phyloP scores from a whole-genome alignment of 2,329 filamentous ascomycete genomes.

The Emydomyces testavorans region DNA sequence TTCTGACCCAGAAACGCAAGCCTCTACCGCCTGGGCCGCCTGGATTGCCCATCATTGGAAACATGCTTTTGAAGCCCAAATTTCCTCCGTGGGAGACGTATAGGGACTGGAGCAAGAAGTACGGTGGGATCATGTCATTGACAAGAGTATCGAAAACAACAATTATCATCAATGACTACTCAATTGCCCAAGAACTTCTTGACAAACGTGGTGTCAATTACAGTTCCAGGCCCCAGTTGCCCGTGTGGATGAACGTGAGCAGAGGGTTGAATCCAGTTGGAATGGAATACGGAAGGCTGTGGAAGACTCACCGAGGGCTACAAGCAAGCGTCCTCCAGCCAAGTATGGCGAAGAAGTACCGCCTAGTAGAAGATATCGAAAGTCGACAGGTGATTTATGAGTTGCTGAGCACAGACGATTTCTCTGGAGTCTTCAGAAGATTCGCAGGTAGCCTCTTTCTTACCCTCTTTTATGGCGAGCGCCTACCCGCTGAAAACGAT shows the following conservation, averaged over 20 bases:
- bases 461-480: slow-evolving; percentile 16
- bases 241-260: slow-evolving; percentile 15
- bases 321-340: slow-evolving; percentile 11
- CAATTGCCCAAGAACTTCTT: slow-evolving; percentile 29
- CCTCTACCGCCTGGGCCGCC: no score
- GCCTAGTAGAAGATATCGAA: slow-evolving; percentile 15
- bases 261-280: background rate
- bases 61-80: slow-evolving; percentile 24
- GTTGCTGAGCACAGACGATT: slow-evolving; percentile 14
- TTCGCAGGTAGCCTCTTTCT: slow-evolving; percentile 14
- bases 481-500: slow-evolving; percentile 4
- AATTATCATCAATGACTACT: slow-evolving; percentile 27
- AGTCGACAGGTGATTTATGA: slow-evolving; percentile 15
- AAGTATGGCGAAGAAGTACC: slow-evolving; percentile 10
- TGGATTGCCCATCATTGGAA: slow-evolving; percentile 25
- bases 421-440: slow-evolving; percentile 10
- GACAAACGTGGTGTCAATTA: slow-evolving; percentile 32
- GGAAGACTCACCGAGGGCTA: slow-evolving; percentile 14
- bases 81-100: slow-evolving; percentile 21
- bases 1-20: no score
- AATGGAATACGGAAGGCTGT: slow-evolving; percentile 14
- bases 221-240: slow-evolving; percentile 27
- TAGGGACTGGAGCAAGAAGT: slow-evolving; percentile 25
- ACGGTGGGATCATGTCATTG: slow-evolving; percentile 29
- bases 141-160: slow-evolving; percentile 25